These are phyloP conservation scores for Dictyostelium brefeldianum DNA, from an alignment of 78 protist species.

Conservation along the genomic window DNA sequence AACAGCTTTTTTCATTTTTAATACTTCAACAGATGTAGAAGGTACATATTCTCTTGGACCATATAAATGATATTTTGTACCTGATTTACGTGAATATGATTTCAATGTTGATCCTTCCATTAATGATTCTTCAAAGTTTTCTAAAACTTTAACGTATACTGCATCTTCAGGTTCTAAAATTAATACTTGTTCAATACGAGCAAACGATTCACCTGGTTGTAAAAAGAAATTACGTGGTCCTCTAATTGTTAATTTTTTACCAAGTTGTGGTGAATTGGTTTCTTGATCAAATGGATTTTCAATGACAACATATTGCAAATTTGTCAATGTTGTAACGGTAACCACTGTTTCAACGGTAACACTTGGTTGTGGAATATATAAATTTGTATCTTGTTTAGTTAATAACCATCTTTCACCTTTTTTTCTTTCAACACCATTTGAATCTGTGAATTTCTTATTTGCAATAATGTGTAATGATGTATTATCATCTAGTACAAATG, in stretches of 20 bases:
- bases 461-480: slow-evolving; percentile 5
- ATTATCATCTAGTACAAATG: slow-evolving; percentile 25
- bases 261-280: background rate
- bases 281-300: background rate
- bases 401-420: slow-evolving; percentile 56
- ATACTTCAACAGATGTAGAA: slow-evolving; percentile 4
- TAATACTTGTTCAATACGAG: background rate
- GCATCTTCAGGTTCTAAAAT: slow-evolving; percentile 55
- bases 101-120: background rate
- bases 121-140: slow-evolving; percentile 33
- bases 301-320: background rate
- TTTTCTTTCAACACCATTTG: slow-evolving; percentile 45
- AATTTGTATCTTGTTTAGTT: slow-evolving; percentile 20
- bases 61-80: slow-evolving; percentile 37
- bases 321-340: background rate
- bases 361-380: slow-evolving; percentile 48
- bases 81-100: slow-evolving; percentile 15
- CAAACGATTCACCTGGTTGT: slow-evolving; percentile 14
- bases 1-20: slow-evolving; percentile 9
- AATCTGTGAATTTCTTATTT: background rate
- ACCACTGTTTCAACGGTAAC: slow-evolving; percentile 23
- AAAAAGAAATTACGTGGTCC: slow-evolving; percentile 46
- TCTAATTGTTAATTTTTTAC: slow-evolving; percentile 4
- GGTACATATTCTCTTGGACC: slow-evolving; percentile 39
- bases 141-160: slow-evolving; percentile 18